A percentile compares a stretch with the other conserved stretches of the same genome.
These are phyloP conservation scores for Aristolochia contorta DNA, from an alignment of 164 flowering plant genomes.

Conservation along the genomic window DNA sequence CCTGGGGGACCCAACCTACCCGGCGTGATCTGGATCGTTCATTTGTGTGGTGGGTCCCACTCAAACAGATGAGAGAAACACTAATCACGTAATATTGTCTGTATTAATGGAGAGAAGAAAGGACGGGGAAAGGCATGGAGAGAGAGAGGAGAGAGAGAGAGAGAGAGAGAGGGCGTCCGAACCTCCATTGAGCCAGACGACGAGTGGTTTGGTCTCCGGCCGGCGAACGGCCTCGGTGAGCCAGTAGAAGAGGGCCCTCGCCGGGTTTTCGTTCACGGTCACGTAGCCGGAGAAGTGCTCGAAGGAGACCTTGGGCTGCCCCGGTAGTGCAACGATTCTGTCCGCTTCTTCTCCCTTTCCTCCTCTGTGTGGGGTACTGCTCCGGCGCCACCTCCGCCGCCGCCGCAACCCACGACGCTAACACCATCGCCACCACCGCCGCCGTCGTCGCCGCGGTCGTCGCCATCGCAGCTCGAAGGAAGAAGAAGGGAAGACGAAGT, in stretches of 20 bases:
- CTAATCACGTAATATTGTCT: no score
- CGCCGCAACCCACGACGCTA: neutral
- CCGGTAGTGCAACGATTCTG: slow-evolving; percentile 51
- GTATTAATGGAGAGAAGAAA: no score
- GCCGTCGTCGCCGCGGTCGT: neutral
- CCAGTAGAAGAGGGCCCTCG: slow-evolving; percentile 83
- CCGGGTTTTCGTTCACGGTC: slow-evolving; percentile 43
- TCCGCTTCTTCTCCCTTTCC: slow-evolving; percentile 49
- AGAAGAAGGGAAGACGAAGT: neutral
- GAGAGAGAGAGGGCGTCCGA: slow-evolving; percentile 3
- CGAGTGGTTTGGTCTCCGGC: slow-evolving; percentile 54
- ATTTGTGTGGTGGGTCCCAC: no score
- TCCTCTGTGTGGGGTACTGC: no score
- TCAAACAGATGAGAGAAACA: no score
- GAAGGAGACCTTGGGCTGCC: slow-evolving; percentile 59
- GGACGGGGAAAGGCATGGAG: neutral
- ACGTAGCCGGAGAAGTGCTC: slow-evolving; percentile 75
- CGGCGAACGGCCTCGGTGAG: slow-evolving; percentile 49
- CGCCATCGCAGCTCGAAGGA: neutral
- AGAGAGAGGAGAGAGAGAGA: neutral
- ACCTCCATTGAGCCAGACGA: slow-evolving; percentile 93
- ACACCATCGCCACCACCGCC: neutral
- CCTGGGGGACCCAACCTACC: no score
- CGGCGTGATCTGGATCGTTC: no score
- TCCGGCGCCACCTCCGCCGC: neutral